These are phyloP conservation scores for Exophiala phaeomuriformis DNA, from an alignment of 2,329 filamentous ascomycete genomes.

Conservation along the genomic window DNA sequence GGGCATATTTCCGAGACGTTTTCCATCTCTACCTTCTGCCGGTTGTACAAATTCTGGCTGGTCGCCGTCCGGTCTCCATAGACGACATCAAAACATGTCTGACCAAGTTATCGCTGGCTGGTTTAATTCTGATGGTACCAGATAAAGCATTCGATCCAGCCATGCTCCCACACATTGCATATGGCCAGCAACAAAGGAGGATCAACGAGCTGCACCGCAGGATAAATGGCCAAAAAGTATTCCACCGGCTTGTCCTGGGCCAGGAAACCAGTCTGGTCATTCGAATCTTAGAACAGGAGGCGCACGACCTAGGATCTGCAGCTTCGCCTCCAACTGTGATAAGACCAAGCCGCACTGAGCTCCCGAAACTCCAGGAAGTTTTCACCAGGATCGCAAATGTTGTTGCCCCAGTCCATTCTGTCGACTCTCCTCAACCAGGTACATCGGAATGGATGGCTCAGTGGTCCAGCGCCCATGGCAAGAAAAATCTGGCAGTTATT, in stretches of 20 bases:
- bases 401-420: not conserved
- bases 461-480: constrained; percentile 23
- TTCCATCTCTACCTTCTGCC: constrained; percentile 10
- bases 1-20: constrained; percentile 6
- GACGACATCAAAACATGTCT: constrained; percentile 54
- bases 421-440: not conserved
- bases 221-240: constrained; percentile 54
- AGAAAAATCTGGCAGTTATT: constrained; percentile 59
- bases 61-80: not conserved
- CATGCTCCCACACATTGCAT: constrained; percentile 55
- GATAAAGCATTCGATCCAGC: constrained; percentile 80
- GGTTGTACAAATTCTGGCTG: constrained; percentile 3
- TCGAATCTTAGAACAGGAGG: constrained; percentile 54
- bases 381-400: constrained; percentile 50
- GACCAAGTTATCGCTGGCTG: constrained; percentile 66
- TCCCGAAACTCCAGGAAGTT: constrained; percentile 69
- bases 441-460: constrained; percentile 6
- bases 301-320: constrained; percentile 57
- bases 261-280: constrained; percentile 61
- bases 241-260: constrained; percentile 62
- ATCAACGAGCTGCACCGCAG: constrained; percentile 50
- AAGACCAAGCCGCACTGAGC: constrained; percentile 60
- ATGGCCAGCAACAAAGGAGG: constrained; percentile 51
- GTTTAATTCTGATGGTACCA: constrained; percentile 74
- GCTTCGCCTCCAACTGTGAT: constrained; percentile 62